Percentiles rank a stretch among this genome's conserved stretches.
These are phyloP conservation scores for Vigna reflexopilosa DNA, from an alignment of 306 rosid genomes.

Conservation along the genomic window DNA sequence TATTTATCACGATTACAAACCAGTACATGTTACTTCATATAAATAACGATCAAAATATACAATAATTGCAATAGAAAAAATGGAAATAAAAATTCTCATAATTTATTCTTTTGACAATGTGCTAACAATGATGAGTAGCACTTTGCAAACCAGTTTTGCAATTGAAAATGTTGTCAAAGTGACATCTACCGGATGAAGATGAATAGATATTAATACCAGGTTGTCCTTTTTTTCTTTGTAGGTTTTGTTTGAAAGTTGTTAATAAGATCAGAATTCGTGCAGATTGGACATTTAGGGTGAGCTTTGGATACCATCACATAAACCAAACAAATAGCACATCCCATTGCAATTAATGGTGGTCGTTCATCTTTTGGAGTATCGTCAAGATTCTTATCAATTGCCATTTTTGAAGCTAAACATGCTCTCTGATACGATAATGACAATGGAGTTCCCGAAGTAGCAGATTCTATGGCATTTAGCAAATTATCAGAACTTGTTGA, in stretches of 20 bases:
- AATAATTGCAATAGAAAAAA: too few species aligned
- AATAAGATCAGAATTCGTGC: constrained; percentile 19
- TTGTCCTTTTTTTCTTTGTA: background rate
- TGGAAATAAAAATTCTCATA: background rate
- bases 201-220: background rate
- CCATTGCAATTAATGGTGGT: constrained; percentile 33
- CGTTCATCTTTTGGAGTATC: background rate
- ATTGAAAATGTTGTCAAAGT: background rate
- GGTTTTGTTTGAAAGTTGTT: constrained; percentile 9
- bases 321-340: constrained; percentile 40
- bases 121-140: too few species aligned
- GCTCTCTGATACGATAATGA: background rate
- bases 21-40: too few species aligned
- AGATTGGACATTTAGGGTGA: constrained; percentile 44
- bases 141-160: too few species aligned
- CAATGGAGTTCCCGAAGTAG: background rate
- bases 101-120: background rate
- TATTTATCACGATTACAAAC: too few species aligned
- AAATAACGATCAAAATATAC: too few species aligned
- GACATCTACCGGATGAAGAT: background rate
- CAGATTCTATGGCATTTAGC: background rate
- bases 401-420: background rate
- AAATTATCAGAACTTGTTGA: background rate
- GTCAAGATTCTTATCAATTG: background rate
- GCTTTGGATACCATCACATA: constrained; percentile 44